Base-by-base conservation (phyloP, 352 stramenopile genomes). In the Phytophthora niederhauseri region DNA sequence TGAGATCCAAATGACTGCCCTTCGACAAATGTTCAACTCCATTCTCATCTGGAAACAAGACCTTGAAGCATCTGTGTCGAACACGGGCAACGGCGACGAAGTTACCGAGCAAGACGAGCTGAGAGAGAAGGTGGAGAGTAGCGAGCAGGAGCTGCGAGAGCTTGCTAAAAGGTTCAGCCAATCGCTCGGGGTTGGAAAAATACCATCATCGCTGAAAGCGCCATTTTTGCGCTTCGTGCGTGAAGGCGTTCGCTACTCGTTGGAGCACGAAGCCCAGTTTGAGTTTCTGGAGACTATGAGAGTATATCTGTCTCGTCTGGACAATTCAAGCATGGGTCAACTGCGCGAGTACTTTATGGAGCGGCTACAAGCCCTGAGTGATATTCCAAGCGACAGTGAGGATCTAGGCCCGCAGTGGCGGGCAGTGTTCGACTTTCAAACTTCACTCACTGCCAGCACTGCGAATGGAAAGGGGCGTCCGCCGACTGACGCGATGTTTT, bases 1-100 rank as follows among this genome's bases (percentile, higher is more conserved):
- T 22, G 89, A 97, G 70, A 85, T 95, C n/a, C 89, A 97, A 68
- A 97, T 97, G 88, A 90, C 81, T 26, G 78, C 86, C 14, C 76
- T 97, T 50, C 85, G 87, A 3, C 82, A 92, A 64, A 59, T 91
- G 11, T 97, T 84, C 59, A 82, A 63, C 55, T 77, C 75, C 9
- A 80, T 95, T 63, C 57, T 95, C 8, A 60, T 70, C 4, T 80
- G 89, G 68, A 89, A 89, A 53, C 83, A 92, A 57, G 84, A 93
- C 17, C 54, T 90, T 7, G 62, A 77, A 20, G 20, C 59, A 50
- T 57, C 31, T 24, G 11, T 80, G 54, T 22, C 55, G 45, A 66
- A 63, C 3, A 63, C 41, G 26, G 60, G 28, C 3, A 57, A 43
- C 14, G 59, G 64, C 7, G 68, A 81, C 36, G 65, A 84, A 26